Evolutionary conservation across 441 rosid species (phyloP), one percentile per base, ranked within the genome.

Genomic region (Erysimum cheiri): DNA sequence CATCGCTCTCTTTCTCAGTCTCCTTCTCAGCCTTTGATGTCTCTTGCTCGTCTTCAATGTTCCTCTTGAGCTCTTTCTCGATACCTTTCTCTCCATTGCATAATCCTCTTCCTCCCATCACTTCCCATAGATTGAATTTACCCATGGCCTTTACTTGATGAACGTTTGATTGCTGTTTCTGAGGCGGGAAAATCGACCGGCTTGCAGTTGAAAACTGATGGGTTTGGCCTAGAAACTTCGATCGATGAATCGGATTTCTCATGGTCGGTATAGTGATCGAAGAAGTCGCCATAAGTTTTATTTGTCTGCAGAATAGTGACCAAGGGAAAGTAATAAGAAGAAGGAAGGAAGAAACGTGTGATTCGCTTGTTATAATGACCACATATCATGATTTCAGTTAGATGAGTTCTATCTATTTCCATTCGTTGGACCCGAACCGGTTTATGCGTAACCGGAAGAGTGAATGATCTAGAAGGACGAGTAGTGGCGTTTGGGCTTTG

Each of bases 51-150:
- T 53, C 70, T 5, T 48, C 81, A 3, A 78, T 32, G 35, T 79
- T 78, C 67, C 82, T 83, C 60, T 78, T 69, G 61, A 89, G 91
- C 80, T 88, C 91, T 56, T 78, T 61, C 57, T 87, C 76, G 0
- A 86, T 31, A 9, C 98, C 96, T 75, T 70, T 69, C 78, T 91
- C 97, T 14, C 96, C 95, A 48, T 82, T 89, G 73, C 85, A 87
- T 49, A 91, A 82, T 22, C 95, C 97, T 77, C 98, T 87, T 31
- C 98, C 98, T 49, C 97, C 97, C 72, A 89, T 36, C 62, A 91
- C 74, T 63, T 84, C 86, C 17, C 76, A 83, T 6, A 83, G 80
- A 67, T 87, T 74, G 77, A 88, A 88, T 60, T 87, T 93, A 24
- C 85, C 93, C 15, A 66, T 69, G 37, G 76, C 74, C 33, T 58